A percentile compares a stretch with the other conserved stretches of the same genome.
These are phyloP conservation scores for Rhizopogon sp. DNA, from an alignment of 768 basidiomycete genomes.

Conservation along the genomic window DNA sequence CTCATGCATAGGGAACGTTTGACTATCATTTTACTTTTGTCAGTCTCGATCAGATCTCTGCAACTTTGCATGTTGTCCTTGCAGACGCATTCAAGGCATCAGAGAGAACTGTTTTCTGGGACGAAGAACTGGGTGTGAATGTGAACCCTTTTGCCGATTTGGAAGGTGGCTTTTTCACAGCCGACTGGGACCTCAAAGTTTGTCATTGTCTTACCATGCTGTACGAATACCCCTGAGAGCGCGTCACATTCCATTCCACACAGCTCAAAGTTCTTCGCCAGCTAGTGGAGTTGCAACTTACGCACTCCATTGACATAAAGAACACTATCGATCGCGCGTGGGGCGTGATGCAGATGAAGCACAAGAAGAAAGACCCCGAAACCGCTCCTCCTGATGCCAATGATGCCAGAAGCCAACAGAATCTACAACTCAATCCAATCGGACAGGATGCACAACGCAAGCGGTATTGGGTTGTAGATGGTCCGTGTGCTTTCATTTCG, in stretches of 20 bases:
- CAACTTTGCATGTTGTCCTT: slow-evolving; percentile 64
- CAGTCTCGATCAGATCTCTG: slow-evolving; percentile 80
- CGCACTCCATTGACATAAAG: slow-evolving; percentile 65
- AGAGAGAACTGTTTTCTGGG: slow-evolving; percentile 79
- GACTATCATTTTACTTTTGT: slow-evolving; percentile 28
- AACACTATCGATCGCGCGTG: slow-evolving; percentile 75
- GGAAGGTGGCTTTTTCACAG: slow-evolving; percentile 71
- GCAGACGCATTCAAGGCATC: slow-evolving; percentile 68
- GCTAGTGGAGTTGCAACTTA: slow-evolving; percentile 79
- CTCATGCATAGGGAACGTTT: slow-evolving; percentile 22
- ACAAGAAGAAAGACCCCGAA: slow-evolving; percentile 71
- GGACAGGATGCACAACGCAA: slow-evolving; percentile 74
- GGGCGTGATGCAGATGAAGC: slow-evolving; percentile 80
- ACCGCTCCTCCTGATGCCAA: slow-evolving; percentile 49
- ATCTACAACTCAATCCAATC: slow-evolving; percentile 60
- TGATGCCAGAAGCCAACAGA: slow-evolving; percentile 64
- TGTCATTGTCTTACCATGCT: slow-evolving; percentile 27
- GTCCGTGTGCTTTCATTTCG: slow-evolving; percentile 57
- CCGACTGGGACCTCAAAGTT: slow-evolving; percentile 83
- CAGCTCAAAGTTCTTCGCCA: slow-evolving; percentile 82
- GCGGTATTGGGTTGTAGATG: slow-evolving; percentile 86
- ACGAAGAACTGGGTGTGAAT: slow-evolving; percentile 61
- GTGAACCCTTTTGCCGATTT: slow-evolving; percentile 67
- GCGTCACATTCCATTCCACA: slow-evolving; percentile 16
- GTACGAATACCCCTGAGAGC: slow-evolving; percentile 22